phyloP scores from a whole-genome alignment of 495 filamentous ascomycete genomes.

The Hypoxylon fragiforme region DNA sequence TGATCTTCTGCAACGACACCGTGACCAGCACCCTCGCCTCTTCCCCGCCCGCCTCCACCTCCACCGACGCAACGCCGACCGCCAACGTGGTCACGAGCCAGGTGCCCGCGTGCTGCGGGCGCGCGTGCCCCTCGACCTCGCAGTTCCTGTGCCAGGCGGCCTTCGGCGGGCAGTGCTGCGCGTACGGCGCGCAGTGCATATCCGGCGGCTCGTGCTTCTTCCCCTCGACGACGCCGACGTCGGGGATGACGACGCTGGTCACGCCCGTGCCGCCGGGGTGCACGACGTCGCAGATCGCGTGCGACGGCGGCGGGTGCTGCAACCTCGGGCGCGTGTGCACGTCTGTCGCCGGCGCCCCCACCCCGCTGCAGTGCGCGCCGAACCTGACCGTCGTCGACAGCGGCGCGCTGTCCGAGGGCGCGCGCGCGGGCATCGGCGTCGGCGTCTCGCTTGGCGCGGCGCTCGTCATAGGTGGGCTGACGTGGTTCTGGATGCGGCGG shows the following conservation, averaged over 20 bases:
- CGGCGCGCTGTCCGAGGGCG: conserved; percentile 39
- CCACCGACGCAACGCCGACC: conserved; percentile 17
- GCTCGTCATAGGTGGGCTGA: conserved; percentile 41
- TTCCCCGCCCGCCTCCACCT: conserved; percentile 27
- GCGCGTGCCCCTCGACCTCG: conserved; percentile 41
- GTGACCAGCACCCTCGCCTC: too few species aligned
- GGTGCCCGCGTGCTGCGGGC: conserved; percentile 44
- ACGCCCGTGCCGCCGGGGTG: conserved; percentile 53
- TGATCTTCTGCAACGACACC: conserved; percentile 32
- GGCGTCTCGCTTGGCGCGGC: conserved; percentile 45
- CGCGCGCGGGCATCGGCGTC: conserved; percentile 48
- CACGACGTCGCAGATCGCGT: conserved; percentile 72
- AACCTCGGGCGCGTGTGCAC: conserved; percentile 69
- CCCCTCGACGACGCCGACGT: conserved; percentile 20
- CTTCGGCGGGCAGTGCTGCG: conserved; percentile 52
- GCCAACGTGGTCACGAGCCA: conserved; percentile 4
- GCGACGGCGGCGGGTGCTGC: conserved; percentile 74
- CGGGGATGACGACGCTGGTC: conserved; percentile 15
- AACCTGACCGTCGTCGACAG: conserved; percentile 14
- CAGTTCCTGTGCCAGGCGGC: conserved; percentile 45
- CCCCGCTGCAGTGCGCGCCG: conserved; percentile 40
- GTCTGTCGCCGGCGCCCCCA: conserved; percentile 53
- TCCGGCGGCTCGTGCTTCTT: conserved; percentile 29
- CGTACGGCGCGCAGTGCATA: conserved; percentile 42
- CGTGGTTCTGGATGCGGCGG: conserved; percentile 42